A percentile compares a stretch with the other conserved stretches of the same genome.
phyloP scores from a whole-genome alignment of 257 asterid species.

The Vinca minor region DNA sequence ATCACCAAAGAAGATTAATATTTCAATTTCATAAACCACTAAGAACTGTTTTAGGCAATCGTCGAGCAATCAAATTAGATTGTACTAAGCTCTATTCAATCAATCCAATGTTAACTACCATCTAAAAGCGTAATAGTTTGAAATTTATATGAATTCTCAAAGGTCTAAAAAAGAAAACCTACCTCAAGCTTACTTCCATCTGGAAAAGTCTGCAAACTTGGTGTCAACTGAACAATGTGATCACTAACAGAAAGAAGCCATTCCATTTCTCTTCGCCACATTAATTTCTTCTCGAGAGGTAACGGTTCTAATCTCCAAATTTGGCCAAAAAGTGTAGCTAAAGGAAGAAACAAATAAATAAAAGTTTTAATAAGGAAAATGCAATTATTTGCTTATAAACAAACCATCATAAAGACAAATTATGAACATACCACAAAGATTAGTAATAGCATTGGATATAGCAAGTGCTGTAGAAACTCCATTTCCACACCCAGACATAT shows the following conservation, averaged over 20 bases:
- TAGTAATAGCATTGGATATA: slow-evolving; percentile 74
- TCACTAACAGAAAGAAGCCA: slow-evolving; percentile 73
- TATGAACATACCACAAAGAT: slow-evolving; percentile 59
- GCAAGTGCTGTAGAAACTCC: slow-evolving; percentile 82
- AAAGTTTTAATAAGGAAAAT: slow-evolving; percentile 3
- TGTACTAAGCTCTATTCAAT: not conserved
- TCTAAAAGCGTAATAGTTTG: not conserved
- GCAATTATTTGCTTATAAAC: not conserved
- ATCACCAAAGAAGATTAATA: not conserved
- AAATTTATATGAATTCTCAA: not conserved
- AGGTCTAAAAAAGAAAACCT: not conserved
- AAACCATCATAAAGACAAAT: not conserved
- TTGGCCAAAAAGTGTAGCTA: slow-evolving; percentile 78
- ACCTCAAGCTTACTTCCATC: slow-evolving; percentile 82
- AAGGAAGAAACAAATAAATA: too few species aligned
- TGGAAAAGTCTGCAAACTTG: slow-evolving; percentile 67
- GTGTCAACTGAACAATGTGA: slow-evolving; percentile 69
- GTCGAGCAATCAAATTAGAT: not conserved
- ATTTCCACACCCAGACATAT: slow-evolving; percentile 88
- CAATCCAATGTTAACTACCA: not conserved
- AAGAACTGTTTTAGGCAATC: not conserved
- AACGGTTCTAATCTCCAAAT: slow-evolving; percentile 81
- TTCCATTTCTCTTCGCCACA: slow-evolving; percentile 86
- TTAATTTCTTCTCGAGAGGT: slow-evolving; percentile 42
- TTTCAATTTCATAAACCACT: not conserved